Base-by-base conservation (phyloP, 805 yeast genomes). In the Kregervanrija fluxuum region DNA sequence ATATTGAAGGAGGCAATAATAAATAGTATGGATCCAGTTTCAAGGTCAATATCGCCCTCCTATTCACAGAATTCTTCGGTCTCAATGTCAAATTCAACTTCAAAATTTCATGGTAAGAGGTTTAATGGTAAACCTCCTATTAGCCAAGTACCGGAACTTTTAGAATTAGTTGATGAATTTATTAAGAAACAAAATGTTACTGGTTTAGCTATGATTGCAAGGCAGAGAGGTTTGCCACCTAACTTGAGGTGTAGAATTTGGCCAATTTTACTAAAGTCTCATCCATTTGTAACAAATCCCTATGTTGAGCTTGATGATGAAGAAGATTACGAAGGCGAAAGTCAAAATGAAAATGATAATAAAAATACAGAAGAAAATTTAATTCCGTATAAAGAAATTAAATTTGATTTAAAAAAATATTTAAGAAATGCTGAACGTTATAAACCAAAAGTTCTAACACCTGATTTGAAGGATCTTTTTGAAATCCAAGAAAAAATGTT, bases 151-250 rank as follows among this genome's bases (percentile, higher is more conserved):
- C 74, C 76, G 1, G 77, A 74, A 38, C 59, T 80, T 13, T 70
- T 81, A 38, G 69, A 70, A 17, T 66, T 79, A 17, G 79, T 86
- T 50, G 70, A 77, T 37, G 65, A 69, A 37, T 79, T 79, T 53
- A 61, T 89, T 5, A 67, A 66, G 40, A 69, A 71, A 13, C 77
- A 76, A 46, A 85, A 90, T 56, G 81, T 81, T 46, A 79, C 81
- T 40, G 86, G 89, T 0, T 64, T 90, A 39, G 95, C 97, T 1
- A 68, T 79, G 51, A 63, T 90, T 6, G 91, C 95, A 5, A 73
- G 96, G 50, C 89, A 82, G 52, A 69, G 79, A 45, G 97, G 98
- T 3, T 70, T 89, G 28, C 97, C 97, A 1, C 91, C 95, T 1
- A 74, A 79, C 45, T 68, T 88, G 43, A 72, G 98, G 48, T 79